Conservation (phyloP, 805 yeast genomes). For the Sugiyamaella floridensis region DNA sequence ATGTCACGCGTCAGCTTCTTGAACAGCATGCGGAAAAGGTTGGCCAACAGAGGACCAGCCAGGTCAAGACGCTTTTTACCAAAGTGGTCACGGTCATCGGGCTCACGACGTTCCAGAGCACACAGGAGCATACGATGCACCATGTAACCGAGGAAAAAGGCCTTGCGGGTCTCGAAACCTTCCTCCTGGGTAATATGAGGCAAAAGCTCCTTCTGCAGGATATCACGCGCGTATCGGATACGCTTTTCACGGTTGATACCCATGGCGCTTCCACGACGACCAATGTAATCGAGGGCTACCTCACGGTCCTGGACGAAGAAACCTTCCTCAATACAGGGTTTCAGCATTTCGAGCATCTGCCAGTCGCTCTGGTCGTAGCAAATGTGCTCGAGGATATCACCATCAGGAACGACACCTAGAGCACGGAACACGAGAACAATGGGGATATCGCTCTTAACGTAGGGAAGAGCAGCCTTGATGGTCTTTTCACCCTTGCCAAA, state of each 20-base stretch:
- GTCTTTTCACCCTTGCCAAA: slow-evolving; percentile 79
- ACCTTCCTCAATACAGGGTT: slow-evolving; percentile 99
- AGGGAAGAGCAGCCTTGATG: slow-evolving; percentile 92
- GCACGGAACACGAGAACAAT: slow-evolving; percentile 97
- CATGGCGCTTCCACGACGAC: slow-evolving; percentile 94
- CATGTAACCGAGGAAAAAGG: slow-evolving; percentile 96
- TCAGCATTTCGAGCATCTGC: slow-evolving; percentile 99
- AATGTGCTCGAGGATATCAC: slow-evolving; percentile 95
- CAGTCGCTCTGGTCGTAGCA: slow-evolving; percentile 97
- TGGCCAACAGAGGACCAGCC: slow-evolving; percentile 96
- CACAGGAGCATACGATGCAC: slow-evolving; percentile 89
- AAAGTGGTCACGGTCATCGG: slow-evolving; percentile 98
- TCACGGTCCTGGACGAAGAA: slow-evolving; percentile 97
- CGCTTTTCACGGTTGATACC: slow-evolving; percentile 97
- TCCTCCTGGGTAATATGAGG: slow-evolving; percentile 97
- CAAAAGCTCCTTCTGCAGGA: slow-evolving; percentile 87
- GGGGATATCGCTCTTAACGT: slow-evolving; percentile 94
- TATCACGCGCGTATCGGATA: slow-evolving; percentile 95
- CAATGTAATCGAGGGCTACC: slow-evolving; percentile 95
- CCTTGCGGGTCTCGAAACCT: slow-evolving; percentile 95
- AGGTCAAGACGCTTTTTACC: slow-evolving; percentile 97
- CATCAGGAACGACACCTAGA: slow-evolving; percentile 96
- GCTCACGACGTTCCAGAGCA: slow-evolving; percentile 95
- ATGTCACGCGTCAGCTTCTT: slow-evolving; percentile 94
- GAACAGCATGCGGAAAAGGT: slow-evolving; percentile 88